Evolutionary conservation across 2,329 filamentous ascomycete species (phyloP).

Genomic region (Gremmenia infestans): DNA sequence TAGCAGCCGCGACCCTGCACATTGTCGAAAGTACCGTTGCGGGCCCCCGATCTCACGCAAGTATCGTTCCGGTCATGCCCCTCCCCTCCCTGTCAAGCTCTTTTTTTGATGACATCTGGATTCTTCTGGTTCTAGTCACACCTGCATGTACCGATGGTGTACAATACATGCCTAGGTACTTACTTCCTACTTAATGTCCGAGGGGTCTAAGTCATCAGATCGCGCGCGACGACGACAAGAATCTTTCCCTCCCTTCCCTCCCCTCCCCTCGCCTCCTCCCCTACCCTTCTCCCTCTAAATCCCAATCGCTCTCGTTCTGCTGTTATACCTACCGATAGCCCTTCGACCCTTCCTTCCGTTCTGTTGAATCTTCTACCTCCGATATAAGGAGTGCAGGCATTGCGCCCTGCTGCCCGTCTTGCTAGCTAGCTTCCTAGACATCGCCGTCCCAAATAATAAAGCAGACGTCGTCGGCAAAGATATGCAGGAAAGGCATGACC

Average conservation of each 20-base stretch:
- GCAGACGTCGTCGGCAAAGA: constrained; percentile 17
- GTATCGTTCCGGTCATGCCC: constrained; percentile 19
- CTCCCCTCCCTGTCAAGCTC: constrained; percentile 22
- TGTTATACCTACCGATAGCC: background rate
- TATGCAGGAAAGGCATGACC: constrained; percentile 27
- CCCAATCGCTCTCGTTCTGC: background rate
- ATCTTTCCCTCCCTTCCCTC: background rate
- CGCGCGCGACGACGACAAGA: constrained; percentile 10
- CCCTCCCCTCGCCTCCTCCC: too few species aligned
- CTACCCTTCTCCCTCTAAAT: background rate
- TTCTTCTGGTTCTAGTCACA: constrained; percentile 20
- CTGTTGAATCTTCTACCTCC: constrained; percentile 3
- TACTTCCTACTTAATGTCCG: constrained; percentile 19
- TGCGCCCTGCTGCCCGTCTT: constrained; percentile 1
- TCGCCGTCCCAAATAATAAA: too few species aligned
- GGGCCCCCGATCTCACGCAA: constrained; percentile 29
- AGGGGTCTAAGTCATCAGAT: constrained; percentile 27
- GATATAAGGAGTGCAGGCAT: constrained; percentile 4
- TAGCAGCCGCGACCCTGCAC: constrained; percentile 1
- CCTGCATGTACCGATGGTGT: constrained; percentile 26
- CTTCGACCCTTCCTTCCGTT: constrained; percentile 1
- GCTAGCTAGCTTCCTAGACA: background rate
- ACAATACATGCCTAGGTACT: constrained; percentile 7
- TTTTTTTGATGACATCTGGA: constrained; percentile 21
- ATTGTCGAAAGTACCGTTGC: constrained; percentile 45